These are phyloP conservation scores for Termitomyces sp. DNA, from an alignment of 768 basidiomycete genomes.

Conservation along the genomic window DNA sequence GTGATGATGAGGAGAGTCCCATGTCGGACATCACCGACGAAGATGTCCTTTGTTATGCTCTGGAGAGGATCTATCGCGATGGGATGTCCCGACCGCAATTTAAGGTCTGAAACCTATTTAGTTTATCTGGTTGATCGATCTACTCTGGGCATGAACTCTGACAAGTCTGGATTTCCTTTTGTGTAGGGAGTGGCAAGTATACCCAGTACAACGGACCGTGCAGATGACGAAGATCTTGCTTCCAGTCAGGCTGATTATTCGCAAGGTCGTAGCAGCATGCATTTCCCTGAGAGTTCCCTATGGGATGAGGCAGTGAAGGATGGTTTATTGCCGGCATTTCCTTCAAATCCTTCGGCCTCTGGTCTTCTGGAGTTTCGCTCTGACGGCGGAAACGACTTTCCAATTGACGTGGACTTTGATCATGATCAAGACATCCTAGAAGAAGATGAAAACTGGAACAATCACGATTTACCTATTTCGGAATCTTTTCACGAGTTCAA, in stretches of 20 bases:
- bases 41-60: constrained; percentile 32
- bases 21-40: constrained; percentile 25
- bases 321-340: not conserved
- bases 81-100: constrained; percentile 39
- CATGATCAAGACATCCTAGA: constrained; percentile 4
- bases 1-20: constrained; percentile 6
- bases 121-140: not conserved
- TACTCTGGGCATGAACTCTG: constrained; percentile 25
- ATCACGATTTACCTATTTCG: constrained; percentile 7
- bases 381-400: constrained; percentile 3
- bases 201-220: constrained; percentile 8
- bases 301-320: constrained; percentile 13
- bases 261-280: not conserved
- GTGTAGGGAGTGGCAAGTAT: constrained; percentile 9
- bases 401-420: constrained; percentile 5
- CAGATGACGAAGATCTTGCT: constrained; percentile 19
- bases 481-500: constrained; percentile 1
- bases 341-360: not conserved
- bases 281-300: constrained; percentile 5
- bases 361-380: constrained; percentile 2
- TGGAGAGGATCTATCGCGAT: constrained; percentile 41
- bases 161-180: not conserved
- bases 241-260: constrained; percentile 5
- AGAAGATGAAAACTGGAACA: constrained; percentile 4
- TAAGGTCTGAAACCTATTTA: constrained; percentile 36